Base-by-base conservation (phyloP, 192 early-diverging fungal species). In the Spinellus fusiger region DNA sequence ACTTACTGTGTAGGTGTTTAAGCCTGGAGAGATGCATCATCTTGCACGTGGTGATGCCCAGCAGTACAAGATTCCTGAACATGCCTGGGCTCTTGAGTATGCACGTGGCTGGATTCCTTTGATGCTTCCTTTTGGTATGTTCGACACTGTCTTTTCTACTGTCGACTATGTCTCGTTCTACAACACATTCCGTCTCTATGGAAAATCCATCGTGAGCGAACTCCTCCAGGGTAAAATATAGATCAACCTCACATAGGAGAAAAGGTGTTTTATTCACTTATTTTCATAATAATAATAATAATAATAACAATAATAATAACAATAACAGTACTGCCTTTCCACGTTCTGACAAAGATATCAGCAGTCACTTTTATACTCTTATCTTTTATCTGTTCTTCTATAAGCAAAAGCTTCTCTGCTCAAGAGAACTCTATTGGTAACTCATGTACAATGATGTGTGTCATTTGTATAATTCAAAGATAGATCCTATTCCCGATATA, bases 41-140 rank as follows among this genome's bases (percentile, higher is more conserved):
- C 53, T 76, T 7, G 60, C 66, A 26, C 73, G 74, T 54, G 74
- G 74, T 35, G 46, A 60, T 37, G 56, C 49, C 33, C 66, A 76
- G 27, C 74, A 76, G 48, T 76, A 76, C 68, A 76, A 74, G 62
- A 73, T 71, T n/a, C 74, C 74, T 55, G 74, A 76, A 33, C 65
- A 58, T 23, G 74, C 57, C 40, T 76, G 68, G 68, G 74, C 74
- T 31, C 52, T 76, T 29, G 74, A 76, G 54, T 76, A 76, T 68
- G 74, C 74, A 37, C 69, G 60, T 28, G 74, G 74, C 18, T 70
- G 68, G 74, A 70, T 76, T 32, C 70, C 71, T 35, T 46, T 68
- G 28, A 76, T 76, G 74, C 56, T 76, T 23, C 74, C 74, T 54
- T 76, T 76, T 50, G 74, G 74, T 56, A 51, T 70, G 13, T 62